Percentiles rank a stretch among this genome's conserved stretches.
These are phyloP conservation scores for Garcia nutans DNA, from an alignment of 345 rosid species.

Conservation along the genomic window DNA sequence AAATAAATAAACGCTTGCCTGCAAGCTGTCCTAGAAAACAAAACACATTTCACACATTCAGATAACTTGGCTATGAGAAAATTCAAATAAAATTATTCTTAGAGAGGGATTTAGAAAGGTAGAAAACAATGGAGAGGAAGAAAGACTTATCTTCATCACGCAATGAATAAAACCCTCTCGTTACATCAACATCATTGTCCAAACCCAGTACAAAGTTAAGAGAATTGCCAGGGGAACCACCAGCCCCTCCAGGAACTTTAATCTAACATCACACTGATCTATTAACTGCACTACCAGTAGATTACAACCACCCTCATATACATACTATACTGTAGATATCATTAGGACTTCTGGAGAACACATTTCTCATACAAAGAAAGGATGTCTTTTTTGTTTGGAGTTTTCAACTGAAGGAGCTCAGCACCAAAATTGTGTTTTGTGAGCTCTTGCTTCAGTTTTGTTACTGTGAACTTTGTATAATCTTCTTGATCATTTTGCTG, in stretches of 20 bases:
- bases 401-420: constrained; percentile 69
- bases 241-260: not conserved
- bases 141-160: not conserved
- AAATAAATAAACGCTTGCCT: too few relatives aligned
- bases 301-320: constrained; percentile 33
- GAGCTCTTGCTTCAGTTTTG: constrained; percentile 82
- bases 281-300: constrained; percentile 4
- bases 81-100: not conserved
- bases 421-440: constrained; percentile 81
- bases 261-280: constrained; percentile 3
- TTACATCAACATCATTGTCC: not conserved
- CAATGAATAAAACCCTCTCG: not conserved
- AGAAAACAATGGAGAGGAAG: not conserved
- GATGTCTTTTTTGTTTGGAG: constrained; percentile 77
- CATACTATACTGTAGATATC: constrained; percentile 19
- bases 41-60: not conserved
- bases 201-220: not conserved
- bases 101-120: not conserved
- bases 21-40: too few relatives aligned
- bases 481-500: constrained; percentile 62
- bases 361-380: constrained; percentile 71
- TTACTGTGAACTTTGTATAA: constrained; percentile 69
- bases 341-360: constrained; percentile 60
- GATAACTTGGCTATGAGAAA: not conserved
- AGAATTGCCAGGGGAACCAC: not conserved